phyloP scores from a whole-genome alignment of 805 yeast species.

The Phaffomyces opuntiae region DNA sequence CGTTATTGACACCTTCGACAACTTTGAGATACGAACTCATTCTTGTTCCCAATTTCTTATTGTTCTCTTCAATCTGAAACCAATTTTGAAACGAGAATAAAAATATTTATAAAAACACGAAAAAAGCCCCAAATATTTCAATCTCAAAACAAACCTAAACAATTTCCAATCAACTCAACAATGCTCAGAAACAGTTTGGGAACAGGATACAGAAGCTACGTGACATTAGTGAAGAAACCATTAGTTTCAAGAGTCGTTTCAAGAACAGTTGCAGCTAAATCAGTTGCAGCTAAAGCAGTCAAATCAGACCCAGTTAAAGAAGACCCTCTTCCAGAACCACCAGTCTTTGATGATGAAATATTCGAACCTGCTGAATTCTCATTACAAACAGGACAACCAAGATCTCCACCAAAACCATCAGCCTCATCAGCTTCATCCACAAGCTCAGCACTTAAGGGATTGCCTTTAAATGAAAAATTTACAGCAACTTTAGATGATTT shows the following conservation, averaged over 20 bases:
- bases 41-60: not conserved
- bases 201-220: not conserved
- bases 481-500: slow-evolving; percentile 17
- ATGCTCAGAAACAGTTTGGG: slow-evolving; percentile 1
- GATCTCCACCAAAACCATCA: not conserved
- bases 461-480: slow-evolving; percentile 14
- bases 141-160: not conserved
- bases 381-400: slow-evolving; percentile 18
- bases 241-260: not conserved
- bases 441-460: slow-evolving; percentile 11
- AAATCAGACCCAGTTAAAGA: too few relatives aligned
- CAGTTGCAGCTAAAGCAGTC: not conserved
- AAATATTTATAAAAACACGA: too few relatives aligned
- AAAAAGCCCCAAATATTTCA: too few relatives aligned
- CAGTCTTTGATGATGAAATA: slow-evolving; percentile 1
- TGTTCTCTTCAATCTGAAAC: not conserved
- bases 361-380: slow-evolving; percentile 20
- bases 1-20: slow-evolving; percentile 21
- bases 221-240: not conserved
- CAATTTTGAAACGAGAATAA: not conserved
- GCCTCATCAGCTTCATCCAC: not conserved
- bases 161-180: not conserved
- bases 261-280: slow-evolving; percentile 1
- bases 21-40: slow-evolving; percentile 1
- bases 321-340: not conserved